phyloP scores from a whole-genome alignment of 352 stramenopile genomes.

The Pythium sp. region DNA sequence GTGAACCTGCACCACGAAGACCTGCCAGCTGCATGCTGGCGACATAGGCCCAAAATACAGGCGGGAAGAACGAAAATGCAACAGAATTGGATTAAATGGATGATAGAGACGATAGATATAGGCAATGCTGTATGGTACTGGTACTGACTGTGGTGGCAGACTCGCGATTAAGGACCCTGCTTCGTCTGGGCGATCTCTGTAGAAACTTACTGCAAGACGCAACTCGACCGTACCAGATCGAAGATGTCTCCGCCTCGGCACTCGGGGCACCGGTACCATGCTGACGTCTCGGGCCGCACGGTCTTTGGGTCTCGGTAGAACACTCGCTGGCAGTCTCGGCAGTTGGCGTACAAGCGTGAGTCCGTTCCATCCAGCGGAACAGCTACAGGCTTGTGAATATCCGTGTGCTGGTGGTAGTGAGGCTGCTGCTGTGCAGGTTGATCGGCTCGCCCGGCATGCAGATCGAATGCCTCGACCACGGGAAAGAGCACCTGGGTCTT shows the following conservation, averaged over 20 bases:
- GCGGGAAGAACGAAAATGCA: neutral
- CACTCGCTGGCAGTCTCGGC: constrained; percentile 54
- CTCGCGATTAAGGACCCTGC: no score
- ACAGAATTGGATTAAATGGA: neutral
- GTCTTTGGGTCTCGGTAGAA: constrained; percentile 60
- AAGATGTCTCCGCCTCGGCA: constrained; percentile 54
- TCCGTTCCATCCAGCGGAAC: constrained; percentile 36
- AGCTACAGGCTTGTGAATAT: constrained; percentile 6
- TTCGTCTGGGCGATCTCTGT: neutral
- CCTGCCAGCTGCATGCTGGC: no score
- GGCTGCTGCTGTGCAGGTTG: neutral
- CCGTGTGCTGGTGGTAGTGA: constrained; percentile 8
- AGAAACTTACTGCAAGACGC: constrained; percentile 40
- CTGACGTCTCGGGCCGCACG: constrained; percentile 59
- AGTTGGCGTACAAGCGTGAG: constrained; percentile 39
- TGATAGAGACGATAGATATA: neutral
- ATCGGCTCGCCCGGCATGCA: constrained; percentile 16
- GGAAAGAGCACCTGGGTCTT: constrained; percentile 63
- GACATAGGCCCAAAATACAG: no score
- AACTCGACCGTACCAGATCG: constrained; percentile 52
- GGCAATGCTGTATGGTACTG: neutral
- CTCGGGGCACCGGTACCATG: constrained; percentile 62
- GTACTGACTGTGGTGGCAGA: no score
- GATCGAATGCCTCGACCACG: constrained; percentile 17
- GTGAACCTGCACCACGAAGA: no score